Percentiles rank a stretch among this genome's conserved stretches.
Conservation (phyloP, 1,139 yeast species). For the Pichia sp. region DNA sequence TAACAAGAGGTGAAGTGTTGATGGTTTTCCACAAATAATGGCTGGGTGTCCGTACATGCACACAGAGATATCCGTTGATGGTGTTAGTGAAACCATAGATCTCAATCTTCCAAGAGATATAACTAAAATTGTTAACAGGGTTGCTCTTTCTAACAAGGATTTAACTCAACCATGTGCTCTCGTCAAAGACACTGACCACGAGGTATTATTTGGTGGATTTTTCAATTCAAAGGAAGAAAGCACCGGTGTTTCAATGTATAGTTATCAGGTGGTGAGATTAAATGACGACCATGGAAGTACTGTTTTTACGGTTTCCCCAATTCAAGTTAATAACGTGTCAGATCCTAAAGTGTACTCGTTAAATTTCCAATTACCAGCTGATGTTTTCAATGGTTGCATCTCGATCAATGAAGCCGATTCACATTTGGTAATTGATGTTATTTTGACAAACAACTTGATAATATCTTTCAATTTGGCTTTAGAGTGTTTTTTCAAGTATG, state of each 20-base stretch:
- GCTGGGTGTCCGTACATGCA: constrained; percentile 1
- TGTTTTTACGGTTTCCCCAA: constrained; percentile 20
- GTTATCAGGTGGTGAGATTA: neutral
- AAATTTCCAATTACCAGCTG: constrained; percentile 20
- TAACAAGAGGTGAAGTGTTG: too few relatives aligned
- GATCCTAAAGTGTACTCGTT: constrained; percentile 12
- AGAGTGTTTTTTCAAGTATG: constrained; percentile 10
- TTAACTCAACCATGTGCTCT: too few relatives aligned
- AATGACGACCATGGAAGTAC: neutral
- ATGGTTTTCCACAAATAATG: neutral
- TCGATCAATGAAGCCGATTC: constrained; percentile 12
- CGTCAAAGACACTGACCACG: too few relatives aligned
- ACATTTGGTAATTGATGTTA: constrained; percentile 24
- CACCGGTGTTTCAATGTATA: too few relatives aligned
- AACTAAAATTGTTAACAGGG: too few relatives aligned
- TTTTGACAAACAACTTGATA: constrained; percentile 29
- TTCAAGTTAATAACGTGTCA: constrained; percentile 18
- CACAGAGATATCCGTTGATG: constrained; percentile 14
- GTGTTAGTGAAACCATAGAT: neutral
- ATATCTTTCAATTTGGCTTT: constrained; percentile 22
- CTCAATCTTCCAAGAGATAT: too few relatives aligned
- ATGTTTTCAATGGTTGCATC: constrained; percentile 16
- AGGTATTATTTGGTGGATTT: too few relatives aligned
- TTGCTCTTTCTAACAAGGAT: too few relatives aligned
- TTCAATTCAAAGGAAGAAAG: too few relatives aligned